Base-by-base conservation (phyloP, 805 yeast species). In the Metschnikowia kofuensis region DNA sequence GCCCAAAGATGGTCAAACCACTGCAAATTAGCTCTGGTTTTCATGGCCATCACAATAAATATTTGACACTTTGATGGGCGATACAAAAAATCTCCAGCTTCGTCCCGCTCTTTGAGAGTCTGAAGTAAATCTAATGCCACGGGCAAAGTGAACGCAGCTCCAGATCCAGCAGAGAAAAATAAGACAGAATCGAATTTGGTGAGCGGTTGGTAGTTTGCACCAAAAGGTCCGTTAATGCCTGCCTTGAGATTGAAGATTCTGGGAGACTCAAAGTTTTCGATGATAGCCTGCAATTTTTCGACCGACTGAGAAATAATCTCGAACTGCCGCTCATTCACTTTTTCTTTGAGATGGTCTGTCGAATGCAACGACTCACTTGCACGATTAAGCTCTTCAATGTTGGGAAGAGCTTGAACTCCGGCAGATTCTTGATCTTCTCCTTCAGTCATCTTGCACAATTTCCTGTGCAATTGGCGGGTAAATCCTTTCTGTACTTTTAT, bases 101-200 rank as follows among this genome's bases (percentile, higher is more conserved):
- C 48, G 21, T 70, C 65, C 44, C 67, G 60, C 11, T 34, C 32
- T 43, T 63, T 48, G 14, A 72, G 59, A 4, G 62, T 56, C 38
- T 63, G 52, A 26, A 76, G 53, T 35, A 75, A 59, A 38, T 73
- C 75, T 35, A 76, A 57, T 8, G 77, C 75, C 1, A 75, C 67
- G 1, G 82, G 80, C 43, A 77, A 66, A 1, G 69, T 64, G 56
- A 72, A 76, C 1, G 81, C 67, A 6, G 71, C 73, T 2, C 83
- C 83, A 2, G 76, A 66, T 1, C 82, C 82, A 4, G 74, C 72
- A 10, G 66, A 66, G 13, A 77, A 48, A 35, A 76, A 69, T 4
- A 70, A 42, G 9, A 63, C 64, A 8, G 71, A 50, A 41, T 77
- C 79, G 53, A 78, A 78, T 7, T 69, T 62, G 10, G 65, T 56